A percentile compares a stretch with the other conserved stretches of the same genome.
Evolutionary conservation across 2,329 filamentous ascomycete genomes (phyloP).

Genomic region (Exophiala sp.): DNA sequence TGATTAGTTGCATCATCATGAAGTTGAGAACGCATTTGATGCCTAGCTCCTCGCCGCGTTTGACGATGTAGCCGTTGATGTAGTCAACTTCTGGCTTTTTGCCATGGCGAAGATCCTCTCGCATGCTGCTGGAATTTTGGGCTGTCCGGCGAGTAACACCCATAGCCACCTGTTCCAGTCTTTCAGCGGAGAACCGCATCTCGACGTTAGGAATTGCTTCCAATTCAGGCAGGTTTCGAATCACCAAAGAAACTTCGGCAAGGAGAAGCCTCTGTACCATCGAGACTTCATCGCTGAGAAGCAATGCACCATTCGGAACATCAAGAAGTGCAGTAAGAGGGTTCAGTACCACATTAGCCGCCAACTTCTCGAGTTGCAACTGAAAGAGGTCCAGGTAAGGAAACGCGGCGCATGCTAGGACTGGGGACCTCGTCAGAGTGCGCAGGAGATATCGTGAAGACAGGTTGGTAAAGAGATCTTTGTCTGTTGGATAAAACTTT

Average conservation of each 20-base stretch:
- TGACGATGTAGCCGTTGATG: slow-evolving; percentile 83
- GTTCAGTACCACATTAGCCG: slow-evolving; percentile 73
- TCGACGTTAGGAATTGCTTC: slow-evolving; percentile 58
- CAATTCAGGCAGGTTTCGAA: slow-evolving; percentile 71
- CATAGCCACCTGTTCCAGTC: slow-evolving; percentile 60
- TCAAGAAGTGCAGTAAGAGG: slow-evolving; percentile 77
- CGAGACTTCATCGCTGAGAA: slow-evolving; percentile 63
- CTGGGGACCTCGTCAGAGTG: slow-evolving; percentile 59
- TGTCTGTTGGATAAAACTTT: slow-evolving; percentile 22
- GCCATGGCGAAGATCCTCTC: slow-evolving; percentile 61
- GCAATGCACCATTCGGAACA: slow-evolving; percentile 67
- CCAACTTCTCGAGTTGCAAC: slow-evolving; percentile 72
- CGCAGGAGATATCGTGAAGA: slow-evolving; percentile 60
- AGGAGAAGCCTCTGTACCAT: slow-evolving; percentile 68
- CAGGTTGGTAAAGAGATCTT: slow-evolving; percentile 25
- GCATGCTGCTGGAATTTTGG: slow-evolving; percentile 63
- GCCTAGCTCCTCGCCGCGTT: slow-evolving; percentile 67
- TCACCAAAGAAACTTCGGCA: slow-evolving; percentile 68
- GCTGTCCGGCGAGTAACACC: slow-evolving; percentile 54
- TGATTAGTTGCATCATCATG: slow-evolving; percentile 68
- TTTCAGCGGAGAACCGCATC: slow-evolving; percentile 57
- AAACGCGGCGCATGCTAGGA: slow-evolving; percentile 59
- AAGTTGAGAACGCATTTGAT: slow-evolving; percentile 70
- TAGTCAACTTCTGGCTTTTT: slow-evolving; percentile 73
- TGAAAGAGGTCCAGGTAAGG: slow-evolving; percentile 62